Conservation (phyloP, 1,139 yeast species). For the Arxiozyma bovina region DNA sequence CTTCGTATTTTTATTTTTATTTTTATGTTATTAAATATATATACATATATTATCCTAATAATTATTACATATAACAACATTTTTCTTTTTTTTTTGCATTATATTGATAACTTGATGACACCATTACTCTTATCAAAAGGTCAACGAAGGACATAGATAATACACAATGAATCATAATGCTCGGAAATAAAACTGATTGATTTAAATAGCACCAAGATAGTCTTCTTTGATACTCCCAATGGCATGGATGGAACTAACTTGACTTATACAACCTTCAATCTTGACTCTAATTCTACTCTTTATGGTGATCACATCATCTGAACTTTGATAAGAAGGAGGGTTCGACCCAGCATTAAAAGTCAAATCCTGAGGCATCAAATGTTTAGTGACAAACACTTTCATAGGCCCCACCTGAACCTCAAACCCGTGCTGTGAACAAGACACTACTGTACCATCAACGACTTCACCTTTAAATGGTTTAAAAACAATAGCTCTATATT, state of each 20-base stretch:
- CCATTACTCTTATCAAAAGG: neutral
- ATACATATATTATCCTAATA: conserved; percentile 1
- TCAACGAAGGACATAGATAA: no score
- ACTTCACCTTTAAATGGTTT: conserved; percentile 98
- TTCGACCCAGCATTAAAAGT: conserved; percentile 89
- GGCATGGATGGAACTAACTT: conserved; percentile 93
- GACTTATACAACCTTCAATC: conserved; percentile 95
- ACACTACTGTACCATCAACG: conserved; percentile 90
- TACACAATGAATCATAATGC: neutral
- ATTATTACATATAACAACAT: neutral
- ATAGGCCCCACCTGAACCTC: conserved; percentile 98
- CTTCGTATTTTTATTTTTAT: neutral
- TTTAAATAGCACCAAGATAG: conserved; percentile 71
- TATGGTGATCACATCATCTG: conserved; percentile 89
- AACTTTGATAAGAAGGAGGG: conserved; percentile 96
- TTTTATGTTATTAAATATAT: neutral
- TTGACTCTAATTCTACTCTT: conserved; percentile 90
- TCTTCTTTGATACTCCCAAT: conserved; percentile 97
- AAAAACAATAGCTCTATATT: conserved; percentile 95
- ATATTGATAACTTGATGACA: neutral
- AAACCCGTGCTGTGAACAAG: conserved; percentile 92
- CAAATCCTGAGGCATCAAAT: conserved; percentile 90
- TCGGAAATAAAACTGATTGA: neutral
- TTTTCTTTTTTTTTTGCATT: neutral
- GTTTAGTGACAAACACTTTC: conserved; percentile 89